Conservation (phyloP, 2,329 filamentous ascomycete species). For the Cercospora canescens region DNA sequence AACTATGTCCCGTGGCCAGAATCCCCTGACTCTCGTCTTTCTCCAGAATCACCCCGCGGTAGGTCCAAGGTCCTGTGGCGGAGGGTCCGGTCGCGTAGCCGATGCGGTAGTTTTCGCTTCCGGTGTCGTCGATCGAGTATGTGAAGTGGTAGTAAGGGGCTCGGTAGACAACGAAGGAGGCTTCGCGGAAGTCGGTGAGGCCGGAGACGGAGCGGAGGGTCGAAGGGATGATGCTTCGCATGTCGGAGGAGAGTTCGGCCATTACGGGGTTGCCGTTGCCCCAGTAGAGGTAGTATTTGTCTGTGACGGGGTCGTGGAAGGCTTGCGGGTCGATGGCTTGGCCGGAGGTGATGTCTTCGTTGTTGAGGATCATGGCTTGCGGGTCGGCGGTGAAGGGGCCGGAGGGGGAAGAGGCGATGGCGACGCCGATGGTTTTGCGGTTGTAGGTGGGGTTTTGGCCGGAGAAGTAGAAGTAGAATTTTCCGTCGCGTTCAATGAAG, state of each 20-base stretch:
- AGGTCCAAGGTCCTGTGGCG: slow-evolving; percentile 47
- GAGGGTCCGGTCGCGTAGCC: slow-evolving; percentile 47
- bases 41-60: slow-evolving; percentile 47
- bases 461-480: slow-evolving; percentile 36
- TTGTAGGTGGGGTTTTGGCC: slow-evolving; percentile 33
- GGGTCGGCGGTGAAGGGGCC: slow-evolving; percentile 32
- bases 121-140: slow-evolving; percentile 51
- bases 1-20: slow-evolving; percentile 50
- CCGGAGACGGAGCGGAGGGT: slow-evolving; percentile 36
- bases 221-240: slow-evolving; percentile 47
- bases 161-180: slow-evolving; percentile 47
- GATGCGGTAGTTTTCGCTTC: slow-evolving; percentile 49
- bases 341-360: slow-evolving; percentile 25
- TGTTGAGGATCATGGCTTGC: slow-evolving; percentile 30
- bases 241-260: slow-evolving; percentile 49
- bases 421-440: slow-evolving; percentile 33
- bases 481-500: slow-evolving; percentile 27
- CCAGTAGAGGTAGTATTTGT: slow-evolving; percentile 34
- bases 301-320: slow-evolving; percentile 28
- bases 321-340: slow-evolving; percentile 33
- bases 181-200: slow-evolving; percentile 48
- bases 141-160: slow-evolving; percentile 50
- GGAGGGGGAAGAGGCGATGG: slow-evolving; percentile 26
- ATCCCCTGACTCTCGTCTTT: slow-evolving; percentile 46
- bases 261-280: slow-evolving; percentile 44